Base-by-base conservation (phyloP, 1,284 basidiomycete species). In the Apiotrichum siamense region DNA sequence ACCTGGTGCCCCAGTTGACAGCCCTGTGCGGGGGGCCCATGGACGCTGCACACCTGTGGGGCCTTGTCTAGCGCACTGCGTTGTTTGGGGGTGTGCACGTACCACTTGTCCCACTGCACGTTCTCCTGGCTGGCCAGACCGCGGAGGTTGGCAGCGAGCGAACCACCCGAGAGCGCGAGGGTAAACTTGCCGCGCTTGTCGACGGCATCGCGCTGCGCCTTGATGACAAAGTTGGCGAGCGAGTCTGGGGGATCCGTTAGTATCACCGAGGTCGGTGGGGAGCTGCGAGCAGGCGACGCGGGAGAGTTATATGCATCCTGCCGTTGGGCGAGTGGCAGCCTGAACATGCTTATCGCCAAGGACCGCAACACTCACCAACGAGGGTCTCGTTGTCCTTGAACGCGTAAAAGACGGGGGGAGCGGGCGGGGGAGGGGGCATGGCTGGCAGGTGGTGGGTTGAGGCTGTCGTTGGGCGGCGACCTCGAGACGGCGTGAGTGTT, bases 131-230 rank as follows among this genome's bases (percentile, higher is more conserved):
- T 79, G 55, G 93, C 80, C 59, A 98, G 81, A 46, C 82, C 84
- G 60, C 77, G 77, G 60, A 99, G 82, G 73, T 88, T 86, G 65
- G 86, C 86, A 33, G 94, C 91, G 38, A 98, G 80, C 6, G 87
- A 90, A 7, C 96, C 94, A 32, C 96, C 92, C 3, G 92, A 97
- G 61, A 97, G 78, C 47, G 94, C 96, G 65, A 99, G 71, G 42
- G 90, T 88, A 77, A 99, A 99, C 65, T 84, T 85, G 67, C 86
- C 87, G 72, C 90, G 85, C 77, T 90, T 92, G 66, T 87, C 84
- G 62, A 97, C 81, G 29, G 94, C 84, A 49, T 97, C 92, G 61
- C 85, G 86, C 79, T 98, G 96, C 0, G 88, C 87, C 64, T 88
- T 89, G 67, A 92, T 70, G 41, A 98, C 83, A 71, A 96, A 98